These are phyloP conservation scores for Cladosporium sp. DNA, from an alignment of 2,329 filamentous ascomycete species.

Conservation along the genomic window DNA sequence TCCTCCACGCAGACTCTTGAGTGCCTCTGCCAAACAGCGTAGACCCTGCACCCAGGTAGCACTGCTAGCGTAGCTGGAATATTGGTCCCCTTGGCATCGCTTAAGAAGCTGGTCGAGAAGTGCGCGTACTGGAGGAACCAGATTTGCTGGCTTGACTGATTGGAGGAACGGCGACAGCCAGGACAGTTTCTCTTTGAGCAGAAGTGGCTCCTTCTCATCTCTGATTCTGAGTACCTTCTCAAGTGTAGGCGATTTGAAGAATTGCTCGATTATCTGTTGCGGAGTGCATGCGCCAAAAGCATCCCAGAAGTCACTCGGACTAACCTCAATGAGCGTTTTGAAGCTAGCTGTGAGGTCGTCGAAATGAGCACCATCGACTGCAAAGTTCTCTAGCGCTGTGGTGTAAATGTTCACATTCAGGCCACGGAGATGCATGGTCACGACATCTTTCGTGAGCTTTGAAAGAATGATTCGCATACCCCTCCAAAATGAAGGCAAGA, in stretches of 20 bases:
- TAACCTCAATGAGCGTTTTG: slow-evolving; percentile 66
- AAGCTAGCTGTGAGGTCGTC: slow-evolving; percentile 67
- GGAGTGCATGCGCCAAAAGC: slow-evolving; percentile 78
- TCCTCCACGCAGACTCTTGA: slow-evolving; percentile 16
- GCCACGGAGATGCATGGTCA: slow-evolving; percentile 72
- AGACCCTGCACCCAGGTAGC: slow-evolving; percentile 63
- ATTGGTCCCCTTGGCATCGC: slow-evolving; percentile 53
- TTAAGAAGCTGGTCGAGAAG: slow-evolving; percentile 71
- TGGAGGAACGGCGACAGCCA: slow-evolving; percentile 77
- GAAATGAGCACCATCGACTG: slow-evolving; percentile 50
- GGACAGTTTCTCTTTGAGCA: slow-evolving; percentile 59
- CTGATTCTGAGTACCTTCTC: slow-evolving; percentile 55
- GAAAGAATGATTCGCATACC: slow-evolving; percentile 71
- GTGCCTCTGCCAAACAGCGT: slow-evolving; percentile 20
- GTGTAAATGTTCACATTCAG: slow-evolving; percentile 68
- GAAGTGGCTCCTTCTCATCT: slow-evolving; percentile 49
- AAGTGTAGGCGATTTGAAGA: slow-evolving; percentile 69
- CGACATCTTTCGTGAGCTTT: slow-evolving; percentile 66
- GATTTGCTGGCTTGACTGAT: slow-evolving; percentile 71
- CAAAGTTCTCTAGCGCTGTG: slow-evolving; percentile 61
- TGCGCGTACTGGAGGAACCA: slow-evolving; percentile 75
- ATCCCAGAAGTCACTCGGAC: slow-evolving; percentile 80
- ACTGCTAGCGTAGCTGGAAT: slow-evolving; percentile 55
- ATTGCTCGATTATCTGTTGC: slow-evolving; percentile 74
- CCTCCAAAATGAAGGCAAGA: slow-evolving; percentile 73